Evolutionary conservation across 192 early-diverging fungal genomes (phyloP).

Genomic region (Radiomyces spectabilis): DNA sequence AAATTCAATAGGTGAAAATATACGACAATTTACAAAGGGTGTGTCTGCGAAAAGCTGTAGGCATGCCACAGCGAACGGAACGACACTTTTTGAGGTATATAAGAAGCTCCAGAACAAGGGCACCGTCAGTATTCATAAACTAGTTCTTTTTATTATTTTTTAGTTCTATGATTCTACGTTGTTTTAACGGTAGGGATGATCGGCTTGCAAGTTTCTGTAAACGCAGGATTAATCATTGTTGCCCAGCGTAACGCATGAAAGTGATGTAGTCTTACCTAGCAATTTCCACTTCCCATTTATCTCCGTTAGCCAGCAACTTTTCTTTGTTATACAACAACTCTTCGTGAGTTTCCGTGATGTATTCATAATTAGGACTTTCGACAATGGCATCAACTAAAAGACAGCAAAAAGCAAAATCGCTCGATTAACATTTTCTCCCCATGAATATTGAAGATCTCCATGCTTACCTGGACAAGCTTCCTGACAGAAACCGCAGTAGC

Average conservation of each 20-base stretch:
- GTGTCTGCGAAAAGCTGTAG: too few species aligned
- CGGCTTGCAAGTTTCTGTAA: conserved; percentile 34
- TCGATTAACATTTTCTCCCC: too few species aligned
- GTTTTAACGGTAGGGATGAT: conserved; percentile 32
- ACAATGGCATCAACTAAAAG: conserved; percentile 94
- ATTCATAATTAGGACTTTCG: conserved; percentile 95
- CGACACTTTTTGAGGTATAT: too few species aligned
- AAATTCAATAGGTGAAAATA: too few species aligned
- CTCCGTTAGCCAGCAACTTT: conserved; percentile 92
- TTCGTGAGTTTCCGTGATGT: conserved; percentile 93
- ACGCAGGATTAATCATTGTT: background rate
- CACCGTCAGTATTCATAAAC: too few species aligned
- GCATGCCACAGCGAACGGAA: too few species aligned
- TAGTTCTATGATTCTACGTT: too few species aligned
- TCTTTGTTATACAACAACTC: conserved; percentile 98
- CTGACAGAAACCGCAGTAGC: conserved; percentile 96
- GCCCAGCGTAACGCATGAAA: background rate
- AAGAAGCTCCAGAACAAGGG: too few species aligned
- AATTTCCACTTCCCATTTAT: conserved; percentile 95
- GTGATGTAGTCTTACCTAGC: conserved; percentile 54
- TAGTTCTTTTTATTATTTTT: too few species aligned
- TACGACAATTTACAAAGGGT: too few species aligned
- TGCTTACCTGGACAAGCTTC: conserved; percentile 32
- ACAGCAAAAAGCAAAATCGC: too few species aligned
- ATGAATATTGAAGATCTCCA: too few species aligned